Evolutionary conservation across 345 rosid genomes (phyloP), one percentile per base, ranked within the genome.

Genomic region (Microcos paniculata): DNA sequence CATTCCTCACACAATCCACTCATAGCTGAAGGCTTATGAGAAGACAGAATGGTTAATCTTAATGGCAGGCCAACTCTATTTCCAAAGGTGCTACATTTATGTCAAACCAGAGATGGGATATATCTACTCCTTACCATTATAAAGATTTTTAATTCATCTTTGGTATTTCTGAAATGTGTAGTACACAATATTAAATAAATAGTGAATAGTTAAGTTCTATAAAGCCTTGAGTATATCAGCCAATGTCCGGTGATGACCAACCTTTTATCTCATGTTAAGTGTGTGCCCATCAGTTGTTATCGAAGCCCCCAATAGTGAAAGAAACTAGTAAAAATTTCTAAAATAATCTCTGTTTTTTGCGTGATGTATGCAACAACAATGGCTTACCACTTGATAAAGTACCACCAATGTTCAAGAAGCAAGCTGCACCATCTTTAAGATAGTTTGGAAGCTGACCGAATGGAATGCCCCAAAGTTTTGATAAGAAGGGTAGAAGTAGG

Each of bases 381-480:
- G 35, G 61, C 94, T 86, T 78, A 94, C 98, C 97, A 61, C 85
- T 83, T 42, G 92, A 84, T 80, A 79, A 72, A 40, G 51, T 26
- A 68, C 84, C 61, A 75, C 97, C 90, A 19, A 88, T 71, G 84
- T 94, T 94, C 75, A 94, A 81, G 85, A 94, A 92, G 85, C 98
- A 94, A 80, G 91, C 97, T 38, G 91, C 92, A 24, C 95, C 98
- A 62, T 88, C 98, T 90, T 80, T 90, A 51, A 94, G 88, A 82
- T 94, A 94, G 85, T 63, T 88, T 4, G 96, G 95, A 78, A 94
- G 92, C 81, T 91, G 97, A 71, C 83, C 77, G 77, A 94, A 94
- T 16, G 98, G 98, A 73, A 94, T 79, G 19, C 97, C 98, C 98
- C 98, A 94, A 75, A 94, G 83, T 83, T 92, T 94, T 30, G 98